phyloP scores from a whole-genome alignment of 2,329 filamentous ascomycete genomes.

The Zymoseptoria crescenta region DNA sequence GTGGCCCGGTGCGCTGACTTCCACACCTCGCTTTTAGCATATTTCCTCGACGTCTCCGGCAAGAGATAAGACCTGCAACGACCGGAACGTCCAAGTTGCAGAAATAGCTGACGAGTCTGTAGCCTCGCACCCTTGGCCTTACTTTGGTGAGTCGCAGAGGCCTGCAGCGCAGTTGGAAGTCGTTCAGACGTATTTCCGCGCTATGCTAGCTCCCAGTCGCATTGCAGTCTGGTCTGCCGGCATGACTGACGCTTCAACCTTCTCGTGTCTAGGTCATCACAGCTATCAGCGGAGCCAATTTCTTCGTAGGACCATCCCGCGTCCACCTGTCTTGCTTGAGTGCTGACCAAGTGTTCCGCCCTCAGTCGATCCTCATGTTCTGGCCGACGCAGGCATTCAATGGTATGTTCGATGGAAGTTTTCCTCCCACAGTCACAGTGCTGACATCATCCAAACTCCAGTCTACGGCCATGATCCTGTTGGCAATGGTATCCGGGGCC shows the following conservation, averaged over 20 bases:
- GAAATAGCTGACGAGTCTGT: constrained; percentile 33
- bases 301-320: constrained; percentile 23
- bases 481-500: constrained; percentile 54
- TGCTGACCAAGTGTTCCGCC: background rate
- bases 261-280: constrained; percentile 26
- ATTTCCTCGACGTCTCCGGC: constrained; percentile 22
- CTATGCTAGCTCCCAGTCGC: too few species aligned
- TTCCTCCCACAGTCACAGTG: background rate
- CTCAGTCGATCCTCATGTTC: constrained; percentile 40
- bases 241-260: background rate
- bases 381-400: constrained; percentile 50
- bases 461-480: constrained; percentile 49
- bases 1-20: constrained; percentile 26
- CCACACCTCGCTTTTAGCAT: constrained; percentile 7
- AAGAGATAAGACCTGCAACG: constrained; percentile 1
- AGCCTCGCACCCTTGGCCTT: constrained; percentile 28
- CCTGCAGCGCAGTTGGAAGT: background rate
- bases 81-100: too few species aligned
- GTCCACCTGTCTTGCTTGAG: background rate
- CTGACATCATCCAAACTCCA: background rate
- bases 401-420: background rate
- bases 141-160: constrained; percentile 18
- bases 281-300: constrained; percentile 32
- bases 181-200: too few species aligned
- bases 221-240: background rate